Base-by-base conservation (phyloP, 176 grass and related monocot genomes). In the Alloteropsis semialata region DNA sequence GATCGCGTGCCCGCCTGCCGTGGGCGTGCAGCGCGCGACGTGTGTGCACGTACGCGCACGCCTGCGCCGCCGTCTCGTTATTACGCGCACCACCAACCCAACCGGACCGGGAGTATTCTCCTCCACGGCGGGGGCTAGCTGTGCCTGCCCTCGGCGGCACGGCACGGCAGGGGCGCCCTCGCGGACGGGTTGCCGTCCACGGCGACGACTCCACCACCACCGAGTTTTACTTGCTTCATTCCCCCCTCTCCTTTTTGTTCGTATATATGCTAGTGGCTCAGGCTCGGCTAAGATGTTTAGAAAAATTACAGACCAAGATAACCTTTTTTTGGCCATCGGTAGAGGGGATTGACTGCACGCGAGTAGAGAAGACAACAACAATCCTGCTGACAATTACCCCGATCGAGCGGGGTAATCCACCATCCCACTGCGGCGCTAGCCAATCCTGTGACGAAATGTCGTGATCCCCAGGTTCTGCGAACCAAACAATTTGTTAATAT, bases 141-240 rank as follows among this genome's bases (percentile, higher is more conserved):
- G 68, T 43, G 11, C 2, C 33, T 89, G 72, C 82, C 82, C 82
- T 85, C 76, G 61, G 82, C 37, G 1, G 72, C 85, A 82, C 85
- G 78, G 85, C 85, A 86, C 4, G 69, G 57, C 15, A 14, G 9
- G 78, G 34, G 34, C 34, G 34, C 51, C 41, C 58, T 36, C 5
- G 75, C 39, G 46, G 58, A 38, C 61, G 44, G 60, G 61, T 75
- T 67, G 82, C 69, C 87, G 60, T 75, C 76, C 57, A 80, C 69
- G 82, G 24, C 81, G 1, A 43, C 56, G 60, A 65, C 37, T 50
- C 15, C 72, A 67, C 58, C 84, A 87, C 34, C 19, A 24, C 19
- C 15, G 3, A 6, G 34, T 36, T 5, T 36, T n/a, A 16, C 3
- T 15, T 3, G 12, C 3, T 51, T 21, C 39, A 41, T 51, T 6